Base-by-base conservation (phyloP, 257 asterid genomes). In the Vinca minor region DNA sequence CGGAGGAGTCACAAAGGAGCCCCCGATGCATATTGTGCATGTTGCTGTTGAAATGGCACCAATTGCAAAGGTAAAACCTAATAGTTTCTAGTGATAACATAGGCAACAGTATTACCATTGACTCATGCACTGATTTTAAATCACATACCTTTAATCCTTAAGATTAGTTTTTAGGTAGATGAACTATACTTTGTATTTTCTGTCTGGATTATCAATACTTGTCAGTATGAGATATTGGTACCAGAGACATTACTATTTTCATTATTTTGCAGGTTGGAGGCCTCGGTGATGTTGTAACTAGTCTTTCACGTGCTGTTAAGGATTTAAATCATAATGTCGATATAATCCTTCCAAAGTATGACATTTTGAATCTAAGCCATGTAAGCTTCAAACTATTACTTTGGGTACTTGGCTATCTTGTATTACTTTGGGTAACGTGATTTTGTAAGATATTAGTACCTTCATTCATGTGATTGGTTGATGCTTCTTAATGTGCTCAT, bases 41-140 rank as follows among this genome's bases (percentile, higher is more conserved):
- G 77, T 93, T 77, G 80, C 96, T 44, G 94, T 89, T 45, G 99
- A 93, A 83, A 89, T 93, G 99, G 99, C 99, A 5, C 97, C 99
- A 63, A 85, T 93, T 77, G 97, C 99, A 28, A 93, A 93, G 99
- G 99, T 85, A 77, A 60, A 61, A 54, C 70, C 64, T 52, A 45
- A 55, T 62, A 4, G n/a, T 38, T 38, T 44, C 46, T 29, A 13
- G 1, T 38, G 29, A 35, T 55, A 13, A 28, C 32, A 21, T 31
- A 23, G 31, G 26, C 1, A 14, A 17, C 34, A 41, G 38, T 7
- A 6, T 42, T 17, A 25, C 0, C 5, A 5, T 11, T 63, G 15
- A 25, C 13, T 29, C 42, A 2, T 41, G 17, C 3, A 38, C 21
- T 26, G 20, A 28, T 54, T 26, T 54, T 54, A 14, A n/a, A n/a